Base-by-base conservation (phyloP, 176 grass and related monocot species). In the Elaeis guineensis region DNA sequence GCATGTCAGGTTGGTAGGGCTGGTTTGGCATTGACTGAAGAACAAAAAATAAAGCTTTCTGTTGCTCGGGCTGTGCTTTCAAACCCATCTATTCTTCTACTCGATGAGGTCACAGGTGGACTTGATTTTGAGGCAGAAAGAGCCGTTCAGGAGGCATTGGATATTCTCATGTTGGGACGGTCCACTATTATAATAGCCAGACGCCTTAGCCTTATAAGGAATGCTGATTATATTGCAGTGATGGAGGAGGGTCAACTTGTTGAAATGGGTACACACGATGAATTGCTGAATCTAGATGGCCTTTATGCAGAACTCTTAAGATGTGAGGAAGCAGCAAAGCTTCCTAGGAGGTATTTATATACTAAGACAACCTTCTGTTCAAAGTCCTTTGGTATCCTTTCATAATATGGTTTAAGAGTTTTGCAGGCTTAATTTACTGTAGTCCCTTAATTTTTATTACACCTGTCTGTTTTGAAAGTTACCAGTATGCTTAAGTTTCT, bases 101-200 rank as follows among this genome's bases (percentile, higher is more conserved):
- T 98, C 54, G 94, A 98, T 28, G 94, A 98, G 69, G 88, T 98
- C 54, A 98, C 94, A 11, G 94, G 94, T 70, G 94, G 94, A 66
- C 85, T 98, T 72, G 84, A 98, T 89, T 98, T 98, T 73, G 94
- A 98, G 72, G 94, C 94, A 72, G 94, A 98, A 80, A 98, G 82
- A 24, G 79, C 88, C 73, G 94, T 98, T 25, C 94, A 98, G 69
- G 89, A 79, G 69, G 94, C 94, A 54, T 75, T 98, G 24, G 94
- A 98, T 88, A 83, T 98, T 93, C 88, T 98, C 39, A 98, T 98
- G 94, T 62, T 98, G 49, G 94, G 94, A 76, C 92, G 93, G 39
- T 98, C 93, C 55, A 98, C 93, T 55, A 98, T 98, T 76, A 98
- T 98, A 92, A 98, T 98, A 76, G 94, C 94, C 69, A 89, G 94